These are phyloP conservation scores for Lenwebbia sp. DNA, from an alignment of 345 rosid genomes.

Conservation along the genomic window DNA sequence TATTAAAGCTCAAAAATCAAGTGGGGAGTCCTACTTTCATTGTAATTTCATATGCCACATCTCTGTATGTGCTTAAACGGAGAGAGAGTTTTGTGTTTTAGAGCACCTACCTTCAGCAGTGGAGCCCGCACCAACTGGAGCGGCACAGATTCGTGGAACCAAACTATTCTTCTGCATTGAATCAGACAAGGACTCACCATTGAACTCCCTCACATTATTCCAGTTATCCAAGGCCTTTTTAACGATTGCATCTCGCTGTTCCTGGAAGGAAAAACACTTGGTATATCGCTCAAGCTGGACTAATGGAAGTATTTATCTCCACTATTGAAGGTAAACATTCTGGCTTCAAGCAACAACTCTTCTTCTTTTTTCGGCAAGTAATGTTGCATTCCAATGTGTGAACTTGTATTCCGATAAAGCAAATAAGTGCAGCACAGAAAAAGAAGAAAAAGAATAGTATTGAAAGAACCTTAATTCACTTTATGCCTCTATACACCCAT, in stretches of 20 bases:
- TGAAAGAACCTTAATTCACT: background rate
- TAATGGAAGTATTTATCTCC: background rate
- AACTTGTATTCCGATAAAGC: background rate
- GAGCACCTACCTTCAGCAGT: background rate
- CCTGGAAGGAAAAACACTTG: background rate
- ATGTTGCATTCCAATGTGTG: background rate
- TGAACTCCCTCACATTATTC: background rate
- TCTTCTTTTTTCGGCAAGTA: background rate
- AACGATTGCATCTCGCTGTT: background rate
- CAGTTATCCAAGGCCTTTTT: background rate
- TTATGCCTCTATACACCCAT: background rate
- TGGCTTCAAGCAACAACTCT: background rate
- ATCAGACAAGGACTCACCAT: background rate
- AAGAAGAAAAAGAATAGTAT: background rate
- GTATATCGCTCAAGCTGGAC: background rate
- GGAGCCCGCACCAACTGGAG: background rate
- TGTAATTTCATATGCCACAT: background rate
- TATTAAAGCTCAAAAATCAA: background rate
- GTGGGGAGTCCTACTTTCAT: background rate
- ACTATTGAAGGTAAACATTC: background rate
- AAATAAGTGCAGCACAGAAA: background rate
- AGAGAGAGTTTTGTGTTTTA: fast-evolving
- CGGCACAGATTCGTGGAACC: fast-evolving
- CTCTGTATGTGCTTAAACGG: background rate
- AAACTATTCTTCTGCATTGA: background rate